Conservation (phyloP, 805 yeast genomes). For the Phaffomyces thermotolerans region DNA sequence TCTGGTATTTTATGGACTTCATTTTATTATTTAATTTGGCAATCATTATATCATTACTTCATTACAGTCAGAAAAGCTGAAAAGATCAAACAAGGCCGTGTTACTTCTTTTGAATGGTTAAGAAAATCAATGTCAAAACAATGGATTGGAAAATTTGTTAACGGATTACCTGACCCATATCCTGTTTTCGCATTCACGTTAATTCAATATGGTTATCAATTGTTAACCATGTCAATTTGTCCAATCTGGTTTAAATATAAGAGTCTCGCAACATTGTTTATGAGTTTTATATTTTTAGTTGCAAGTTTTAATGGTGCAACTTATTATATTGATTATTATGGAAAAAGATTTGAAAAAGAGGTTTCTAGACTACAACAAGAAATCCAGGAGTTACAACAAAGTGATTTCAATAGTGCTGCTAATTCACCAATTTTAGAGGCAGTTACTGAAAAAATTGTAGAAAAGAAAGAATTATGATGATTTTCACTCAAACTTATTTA, state of each 20-base stretch:
- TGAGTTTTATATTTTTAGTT: conserved; percentile 63
- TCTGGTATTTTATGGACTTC: conserved; percentile 74
- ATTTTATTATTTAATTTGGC: conserved; percentile 82
- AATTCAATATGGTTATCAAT: conserved; percentile 82
- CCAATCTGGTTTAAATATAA: conserved; percentile 81
- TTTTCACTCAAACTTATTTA: too few species aligned
- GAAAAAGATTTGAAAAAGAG: conserved; percentile 83
- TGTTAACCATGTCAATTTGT: conserved; percentile 79
- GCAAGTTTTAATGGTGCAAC: conserved; percentile 94
- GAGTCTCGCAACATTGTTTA: conserved; percentile 57
- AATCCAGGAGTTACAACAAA: conserved; percentile 51
- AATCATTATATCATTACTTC: conserved; percentile 81
- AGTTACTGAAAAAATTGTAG: not conserved
- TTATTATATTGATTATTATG: conserved; percentile 86
- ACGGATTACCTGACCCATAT: conserved; percentile 72
- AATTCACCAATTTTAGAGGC: conserved; percentile 2
- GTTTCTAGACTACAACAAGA: conserved; percentile 65
- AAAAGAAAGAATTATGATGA: not conserved
- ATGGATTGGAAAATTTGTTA: conserved; percentile 68
- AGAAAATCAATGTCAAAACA: conserved; percentile 62
- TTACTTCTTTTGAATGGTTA: conserved; percentile 81
- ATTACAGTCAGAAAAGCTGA: conserved; percentile 75
- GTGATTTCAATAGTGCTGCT: conserved; percentile 3
- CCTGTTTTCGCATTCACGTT: conserved; percentile 84
- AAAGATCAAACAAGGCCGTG: conserved; percentile 77